Percentiles rank a stretch among this genome's conserved stretches.
phyloP scores from a whole-genome alignment of 805 yeast species.

The Starmerella floricola region DNA sequence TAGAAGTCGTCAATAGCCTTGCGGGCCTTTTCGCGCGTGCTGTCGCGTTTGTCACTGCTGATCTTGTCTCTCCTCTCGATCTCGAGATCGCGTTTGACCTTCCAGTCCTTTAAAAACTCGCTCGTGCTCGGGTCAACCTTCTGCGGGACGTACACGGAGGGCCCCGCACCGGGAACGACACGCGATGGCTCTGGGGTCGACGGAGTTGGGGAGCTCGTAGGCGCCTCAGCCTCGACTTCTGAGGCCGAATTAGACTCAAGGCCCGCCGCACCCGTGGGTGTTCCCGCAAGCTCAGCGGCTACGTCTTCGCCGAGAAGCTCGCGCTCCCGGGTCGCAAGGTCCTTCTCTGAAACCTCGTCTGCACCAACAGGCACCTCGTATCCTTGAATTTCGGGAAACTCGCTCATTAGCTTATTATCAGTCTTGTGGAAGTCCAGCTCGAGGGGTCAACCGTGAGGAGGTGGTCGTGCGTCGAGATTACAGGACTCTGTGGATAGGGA shows the following conservation, averaged over 20 bases:
- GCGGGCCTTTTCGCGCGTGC: slow-evolving; percentile 62
- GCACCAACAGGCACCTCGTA: slow-evolving; percentile 29
- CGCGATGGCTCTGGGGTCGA: slow-evolving; percentile 25
- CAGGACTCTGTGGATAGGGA: too few relatives aligned
- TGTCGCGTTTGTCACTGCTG: slow-evolving; percentile 49
- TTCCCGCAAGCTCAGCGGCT: slow-evolving; percentile 26
- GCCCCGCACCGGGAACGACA: slow-evolving; percentile 22
- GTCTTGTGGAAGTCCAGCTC: too few relatives aligned
- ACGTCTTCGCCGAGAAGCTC: slow-evolving; percentile 35
- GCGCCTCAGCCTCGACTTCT: slow-evolving; percentile 13
- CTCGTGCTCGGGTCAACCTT: slow-evolving; percentile 37
- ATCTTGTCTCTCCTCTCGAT: slow-evolving; percentile 67
- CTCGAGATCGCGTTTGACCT: slow-evolving; percentile 64
- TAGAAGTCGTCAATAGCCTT: slow-evolving; percentile 83
- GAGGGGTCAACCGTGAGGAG: too few relatives aligned
- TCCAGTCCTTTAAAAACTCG: slow-evolving; percentile 63
- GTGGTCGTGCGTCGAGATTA: too few relatives aligned
- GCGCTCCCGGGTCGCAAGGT: slow-evolving; percentile 33
- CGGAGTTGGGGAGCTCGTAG: slow-evolving; percentile 7
- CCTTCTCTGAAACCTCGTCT: slow-evolving; percentile 26
- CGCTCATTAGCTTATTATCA: slow-evolving; percentile 38
- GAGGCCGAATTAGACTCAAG: slow-evolving; percentile 11
- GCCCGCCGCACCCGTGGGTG: slow-evolving; percentile 4
- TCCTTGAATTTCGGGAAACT: slow-evolving; percentile 48
- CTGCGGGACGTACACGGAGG: slow-evolving; percentile 19